A percentile compares a stretch with the other conserved stretches of the same genome.
These are phyloP conservation scores for Kingdonia uniflora DNA, from an alignment of 164 flowering plant species.

Conservation along the genomic window DNA sequence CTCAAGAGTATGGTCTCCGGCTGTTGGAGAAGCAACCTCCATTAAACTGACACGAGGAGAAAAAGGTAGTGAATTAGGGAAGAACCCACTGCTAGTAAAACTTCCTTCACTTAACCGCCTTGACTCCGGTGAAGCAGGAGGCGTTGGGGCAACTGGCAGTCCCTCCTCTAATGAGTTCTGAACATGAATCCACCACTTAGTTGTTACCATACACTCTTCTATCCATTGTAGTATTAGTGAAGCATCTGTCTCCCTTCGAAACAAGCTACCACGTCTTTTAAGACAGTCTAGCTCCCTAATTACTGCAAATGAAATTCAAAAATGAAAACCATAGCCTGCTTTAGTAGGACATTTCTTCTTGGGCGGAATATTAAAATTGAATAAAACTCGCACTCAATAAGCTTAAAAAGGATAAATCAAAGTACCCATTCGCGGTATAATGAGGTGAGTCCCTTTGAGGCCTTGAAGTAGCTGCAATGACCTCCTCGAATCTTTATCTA, in stretches of 20 bases:
- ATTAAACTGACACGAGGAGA: constrained; percentile 20
- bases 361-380: no score
- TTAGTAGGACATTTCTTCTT: no score
- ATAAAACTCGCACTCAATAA: no score
- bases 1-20: constrained; percentile 77
- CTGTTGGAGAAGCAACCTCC: constrained; percentile 59
- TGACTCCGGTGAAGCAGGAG: constrained; percentile 55
- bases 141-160: constrained; percentile 52
- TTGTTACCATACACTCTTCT: constrained; percentile 57
- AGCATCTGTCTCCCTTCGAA: constrained; percentile 42
- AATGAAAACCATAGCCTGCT: no score
- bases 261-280: constrained; percentile 41
- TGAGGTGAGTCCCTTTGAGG: constrained; percentile 59
- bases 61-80: constrained; percentile 21
- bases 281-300: constrained; percentile 64
- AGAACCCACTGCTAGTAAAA: constrained; percentile 2
- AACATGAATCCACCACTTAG: constrained; percentile 82
- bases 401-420: neutral
- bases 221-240: constrained; percentile 66
- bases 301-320: constrained; percentile 28
- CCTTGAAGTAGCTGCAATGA: constrained; percentile 79
- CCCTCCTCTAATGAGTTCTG: constrained; percentile 59
- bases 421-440: constrained; percentile 82
- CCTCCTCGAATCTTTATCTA: constrained; percentile 62
- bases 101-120: constrained; percentile 23